Percentiles rank a stretch among this genome's conserved stretches.
Evolutionary conservation across 306 rosid species (phyloP).

Genomic region (Vachellia collinsii): DNA sequence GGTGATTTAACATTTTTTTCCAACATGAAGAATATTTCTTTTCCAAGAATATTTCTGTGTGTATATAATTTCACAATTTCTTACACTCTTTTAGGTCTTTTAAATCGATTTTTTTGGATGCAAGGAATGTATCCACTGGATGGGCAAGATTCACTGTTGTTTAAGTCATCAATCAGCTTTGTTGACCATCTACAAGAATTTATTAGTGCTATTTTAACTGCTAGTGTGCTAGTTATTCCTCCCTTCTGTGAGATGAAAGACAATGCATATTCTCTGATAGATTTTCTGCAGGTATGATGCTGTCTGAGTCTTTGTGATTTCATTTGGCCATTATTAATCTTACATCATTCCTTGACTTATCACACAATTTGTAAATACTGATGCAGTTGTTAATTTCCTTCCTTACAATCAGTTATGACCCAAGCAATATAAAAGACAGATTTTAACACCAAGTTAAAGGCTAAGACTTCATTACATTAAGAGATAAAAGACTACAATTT

Average conservation of each 20-base stretch:
- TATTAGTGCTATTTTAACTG: conserved; percentile 72
- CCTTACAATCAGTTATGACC: background rate
- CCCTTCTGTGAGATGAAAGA: conserved; percentile 61
- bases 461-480: no score
- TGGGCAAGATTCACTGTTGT: conserved; percentile 67
- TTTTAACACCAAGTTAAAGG: no score
- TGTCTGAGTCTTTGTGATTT: conserved; percentile 8
- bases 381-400: conserved; percentile 21
- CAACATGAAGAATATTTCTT: conserved; percentile 7
- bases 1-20: background rate
- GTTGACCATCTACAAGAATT: conserved; percentile 93
- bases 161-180: conserved; percentile 86
- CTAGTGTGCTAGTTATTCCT: conserved; percentile 78
- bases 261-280: conserved; percentile 57
- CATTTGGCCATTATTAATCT: conserved; percentile 21
- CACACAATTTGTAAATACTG: conserved; percentile 8
- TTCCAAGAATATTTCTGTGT: conserved; percentile 6
- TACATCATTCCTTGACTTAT: conserved; percentile 11
- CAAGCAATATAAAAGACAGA: no score
- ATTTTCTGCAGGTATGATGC: conserved; percentile 68
- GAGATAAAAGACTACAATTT: no score
- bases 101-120: conserved; percentile 89
- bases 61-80: conserved; percentile 18
- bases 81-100: conserved; percentile 59
- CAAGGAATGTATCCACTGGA: conserved; percentile 69